Conservation (phyloP, 2,329 filamentous ascomycete genomes). For the Phaeosphaeriaceae sp. region DNA sequence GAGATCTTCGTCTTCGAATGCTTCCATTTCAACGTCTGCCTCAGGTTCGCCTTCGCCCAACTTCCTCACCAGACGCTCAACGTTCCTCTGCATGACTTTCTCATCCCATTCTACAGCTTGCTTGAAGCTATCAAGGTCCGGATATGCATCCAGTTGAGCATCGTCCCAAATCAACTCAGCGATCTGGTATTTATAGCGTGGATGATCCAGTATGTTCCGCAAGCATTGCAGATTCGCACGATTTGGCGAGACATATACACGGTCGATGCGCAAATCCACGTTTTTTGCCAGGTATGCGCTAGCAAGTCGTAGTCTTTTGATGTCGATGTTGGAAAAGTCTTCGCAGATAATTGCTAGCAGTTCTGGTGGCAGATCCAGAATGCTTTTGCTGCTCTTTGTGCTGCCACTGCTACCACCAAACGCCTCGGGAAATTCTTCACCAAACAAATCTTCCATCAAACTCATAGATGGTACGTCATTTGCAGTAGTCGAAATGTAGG, state of each 20-base stretch:
- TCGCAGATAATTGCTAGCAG: slow-evolving; percentile 22
- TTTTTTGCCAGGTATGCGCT: slow-evolving; percentile 20
- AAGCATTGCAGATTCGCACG: slow-evolving; percentile 49
- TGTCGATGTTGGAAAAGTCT: slow-evolving; percentile 22
- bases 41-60: slow-evolving; percentile 1
- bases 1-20: slow-evolving; percentile 17
- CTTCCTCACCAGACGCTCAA: slow-evolving; percentile 14
- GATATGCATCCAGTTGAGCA: slow-evolving; percentile 31
- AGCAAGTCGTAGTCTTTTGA: slow-evolving; percentile 29
- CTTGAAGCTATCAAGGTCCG: slow-evolving; percentile 17
- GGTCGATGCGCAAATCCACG: slow-evolving; percentile 38
- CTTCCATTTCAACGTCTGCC: slow-evolving; percentile 6
- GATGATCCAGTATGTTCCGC: slow-evolving; percentile 47
- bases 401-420: slow-evolving; percentile 15
- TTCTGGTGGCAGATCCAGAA: slow-evolving; percentile 29
- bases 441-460: slow-evolving; percentile 33
- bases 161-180: slow-evolving; percentile 53
- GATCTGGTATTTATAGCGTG: slow-evolving; percentile 38
- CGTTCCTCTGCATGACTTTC: slow-evolving; percentile 5
- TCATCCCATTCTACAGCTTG: slow-evolving; percentile 25
- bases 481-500: slow-evolving; percentile 16
- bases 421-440: slow-evolving; percentile 32
- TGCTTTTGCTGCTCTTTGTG: slow-evolving; percentile 21
- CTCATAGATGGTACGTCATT: slow-evolving; percentile 32
- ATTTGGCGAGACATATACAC: slow-evolving; percentile 53